Percentiles rank a stretch among this genome's conserved stretches.
These are phyloP conservation scores for Hordeum marinum DNA, from an alignment of 176 grass and related monocot species.

Conservation along the genomic window DNA sequence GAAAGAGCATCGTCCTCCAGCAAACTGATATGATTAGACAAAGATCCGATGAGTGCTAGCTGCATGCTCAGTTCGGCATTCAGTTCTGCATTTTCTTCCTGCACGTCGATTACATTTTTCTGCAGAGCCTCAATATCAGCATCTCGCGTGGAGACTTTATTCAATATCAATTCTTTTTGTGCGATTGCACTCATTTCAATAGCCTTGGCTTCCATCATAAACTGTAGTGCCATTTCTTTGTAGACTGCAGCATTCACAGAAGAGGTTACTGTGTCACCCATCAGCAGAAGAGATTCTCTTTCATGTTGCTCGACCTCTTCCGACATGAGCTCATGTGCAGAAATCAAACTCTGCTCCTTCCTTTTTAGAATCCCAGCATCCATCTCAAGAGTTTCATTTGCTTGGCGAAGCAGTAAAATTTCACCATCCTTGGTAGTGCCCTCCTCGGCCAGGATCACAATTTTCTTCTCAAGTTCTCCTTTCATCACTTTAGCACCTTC, in stretches of 20 bases:
- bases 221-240: slow-evolving; percentile 58
- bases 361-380: slow-evolving; percentile 33
- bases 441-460: slow-evolving; percentile 25
- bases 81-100: slow-evolving; percentile 62
- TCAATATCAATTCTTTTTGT: slow-evolving; percentile 42
- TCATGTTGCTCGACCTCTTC: slow-evolving; percentile 51
- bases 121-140: slow-evolving; percentile 45
- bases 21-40: slow-evolving; percentile 50
- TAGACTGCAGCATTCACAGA: slow-evolving; percentile 45
- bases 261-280: slow-evolving; percentile 47
- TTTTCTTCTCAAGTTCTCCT: slow-evolving; percentile 58
- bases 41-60: slow-evolving; percentile 38
- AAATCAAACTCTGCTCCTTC: slow-evolving; percentile 29
- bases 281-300: slow-evolving; percentile 45
- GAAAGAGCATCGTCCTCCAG: slow-evolving; percentile 53
- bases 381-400: slow-evolving; percentile 35
- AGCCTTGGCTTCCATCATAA: slow-evolving; percentile 50
- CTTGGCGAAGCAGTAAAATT: slow-evolving; percentile 37
- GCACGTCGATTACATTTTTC: slow-evolving; percentile 30
- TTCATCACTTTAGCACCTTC: slow-evolving; percentile 51
- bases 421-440: slow-evolving; percentile 34
- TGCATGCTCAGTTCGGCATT: slow-evolving; percentile 43
- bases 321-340: slow-evolving; percentile 28
- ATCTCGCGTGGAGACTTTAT: slow-evolving; percentile 43
- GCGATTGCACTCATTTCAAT: slow-evolving; percentile 33